phyloP scores from a whole-genome alignment of 1,284 basidiomycete genomes.

The Boletus semigastroideus region DNA sequence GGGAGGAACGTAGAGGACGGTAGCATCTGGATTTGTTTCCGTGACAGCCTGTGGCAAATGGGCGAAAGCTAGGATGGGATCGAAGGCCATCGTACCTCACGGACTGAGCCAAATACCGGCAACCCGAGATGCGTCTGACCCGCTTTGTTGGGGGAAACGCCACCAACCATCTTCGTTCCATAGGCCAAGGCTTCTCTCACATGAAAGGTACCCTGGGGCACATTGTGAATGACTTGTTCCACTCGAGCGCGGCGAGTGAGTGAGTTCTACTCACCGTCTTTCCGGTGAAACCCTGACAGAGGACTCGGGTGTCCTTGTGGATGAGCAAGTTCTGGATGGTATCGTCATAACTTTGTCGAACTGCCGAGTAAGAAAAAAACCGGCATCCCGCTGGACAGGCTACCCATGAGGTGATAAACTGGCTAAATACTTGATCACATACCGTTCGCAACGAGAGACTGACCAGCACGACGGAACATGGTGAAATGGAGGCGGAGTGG shows the following conservation, averaged over 20 bases:
- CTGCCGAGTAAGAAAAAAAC: slow-evolving; percentile 75
- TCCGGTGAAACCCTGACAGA: slow-evolving; percentile 94
- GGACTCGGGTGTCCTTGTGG: slow-evolving; percentile 92
- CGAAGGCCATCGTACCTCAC: slow-evolving; percentile 62
- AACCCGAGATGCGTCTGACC: slow-evolving; percentile 94
- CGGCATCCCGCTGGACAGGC: slow-evolving; percentile 59
- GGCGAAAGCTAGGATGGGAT: neutral
- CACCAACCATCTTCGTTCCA: slow-evolving; percentile 97
- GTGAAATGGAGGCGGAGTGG: slow-evolving; percentile 11
- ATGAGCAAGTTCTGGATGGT: slow-evolving; percentile 92
- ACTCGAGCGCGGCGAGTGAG: neutral
- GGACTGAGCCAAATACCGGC: slow-evolving; percentile 92
- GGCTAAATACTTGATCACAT: slow-evolving; percentile 18
- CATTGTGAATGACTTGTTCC: slow-evolving; percentile 8
- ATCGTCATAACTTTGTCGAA: slow-evolving; percentile 79
- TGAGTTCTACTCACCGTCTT: slow-evolving; percentile 75
- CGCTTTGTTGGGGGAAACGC: slow-evolving; percentile 97
- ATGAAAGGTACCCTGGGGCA: slow-evolving; percentile 91
- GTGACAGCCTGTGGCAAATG: slow-evolving; percentile 67
- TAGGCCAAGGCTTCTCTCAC: slow-evolving; percentile 91
- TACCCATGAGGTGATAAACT: neutral
- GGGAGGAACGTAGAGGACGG: slow-evolving; percentile 95
- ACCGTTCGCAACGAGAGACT: slow-evolving; percentile 56
- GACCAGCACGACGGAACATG: slow-evolving; percentile 61
- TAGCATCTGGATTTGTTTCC: slow-evolving; percentile 84